These are phyloP conservation scores for Zelopaecilomyces penicillatus DNA, from an alignment of 2,329 filamentous ascomycete genomes.

Conservation along the genomic window DNA sequence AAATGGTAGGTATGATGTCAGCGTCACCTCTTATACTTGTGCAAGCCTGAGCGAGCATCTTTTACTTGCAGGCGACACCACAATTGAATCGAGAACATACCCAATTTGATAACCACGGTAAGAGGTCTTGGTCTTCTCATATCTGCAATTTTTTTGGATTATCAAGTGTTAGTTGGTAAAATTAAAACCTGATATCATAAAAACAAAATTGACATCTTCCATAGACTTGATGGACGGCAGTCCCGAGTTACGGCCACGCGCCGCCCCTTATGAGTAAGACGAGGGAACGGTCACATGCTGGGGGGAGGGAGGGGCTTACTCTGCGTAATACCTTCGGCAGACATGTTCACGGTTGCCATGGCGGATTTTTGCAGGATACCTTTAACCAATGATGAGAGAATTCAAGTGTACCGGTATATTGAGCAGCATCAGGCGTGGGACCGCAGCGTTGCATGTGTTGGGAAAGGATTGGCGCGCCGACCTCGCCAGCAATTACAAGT, in stretches of 20 bases:
- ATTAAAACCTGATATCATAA: slow-evolving; percentile 1
- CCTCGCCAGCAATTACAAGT: too few relatives aligned
- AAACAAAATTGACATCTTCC: background rate
- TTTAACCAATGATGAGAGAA: background rate
- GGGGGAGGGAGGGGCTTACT: slow-evolving; percentile 1
- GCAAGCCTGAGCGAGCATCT: background rate
- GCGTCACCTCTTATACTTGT: background rate
- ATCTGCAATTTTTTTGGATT: slow-evolving; percentile 29
- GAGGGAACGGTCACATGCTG: too few relatives aligned
- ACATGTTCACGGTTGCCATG: slow-evolving; percentile 3
- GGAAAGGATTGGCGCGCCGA: too few relatives aligned
- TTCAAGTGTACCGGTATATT: background rate
- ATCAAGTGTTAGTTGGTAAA: slow-evolving; percentile 5
- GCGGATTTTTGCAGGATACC: too few relatives aligned
- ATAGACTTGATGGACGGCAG: too few relatives aligned
- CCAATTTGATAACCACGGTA: slow-evolving; percentile 74
- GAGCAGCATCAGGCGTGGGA: background rate
- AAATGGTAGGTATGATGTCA: slow-evolving; percentile 11
- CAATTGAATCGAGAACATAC: slow-evolving; percentile 38
- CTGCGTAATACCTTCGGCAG: slow-evolving; percentile 7
- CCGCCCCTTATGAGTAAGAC: too few relatives aligned
- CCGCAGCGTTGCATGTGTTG: too few relatives aligned
- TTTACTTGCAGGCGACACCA: background rate
- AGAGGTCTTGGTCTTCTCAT: slow-evolving; percentile 53
- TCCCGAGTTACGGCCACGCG: too few relatives aligned